Base-by-base conservation (phyloP, 2,329 filamentous ascomycete species). In the Penicillium sp. region DNA sequence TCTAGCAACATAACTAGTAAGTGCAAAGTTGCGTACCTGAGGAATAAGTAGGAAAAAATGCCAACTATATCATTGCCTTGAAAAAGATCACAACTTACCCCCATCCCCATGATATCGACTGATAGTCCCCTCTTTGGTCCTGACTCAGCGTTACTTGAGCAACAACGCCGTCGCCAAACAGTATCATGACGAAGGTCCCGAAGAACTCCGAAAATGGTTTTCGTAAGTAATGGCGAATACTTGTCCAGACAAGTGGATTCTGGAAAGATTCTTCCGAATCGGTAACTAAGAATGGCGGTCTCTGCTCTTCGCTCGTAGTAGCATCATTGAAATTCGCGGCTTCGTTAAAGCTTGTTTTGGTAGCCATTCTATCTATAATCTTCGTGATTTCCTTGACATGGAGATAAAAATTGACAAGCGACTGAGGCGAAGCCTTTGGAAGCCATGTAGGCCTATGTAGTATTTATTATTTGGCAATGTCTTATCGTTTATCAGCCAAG, bases 161-260 rank as follows among this genome's bases (percentile, higher is more conserved):
- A 20, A 89, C 84, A 55, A 83, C 83, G n/a, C 85, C 86, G 59
- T 89, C 82, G 3, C 87, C 87, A 63, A 90, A 90, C 42, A 89
- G 71, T 58, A 90, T 76, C 60, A 90, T 70, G 55, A 87, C 79
- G 74, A 90, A 85, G 12, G 83, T 86, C 7, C 85, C 86, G 50
- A 86, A 80, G 71, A 89, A 88, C 62, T 89, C 85, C 1, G 83
- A 83, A 61, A 88, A 83, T 1, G 80, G 80, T 60, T 88, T 84
- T 58, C 80, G 78, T 38, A 81, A 73, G 26, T 71, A 63, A 20
- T 75, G 70, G 45, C 85, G 77, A 26, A 84, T 69, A 40, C 74
- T 75, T 48, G 74, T 79, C 86, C 85, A 88, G 24, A 69, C 63
- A 4, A 79, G 59, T 24, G 40, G 16, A 20, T 52, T 45, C n/a